Conservation (phyloP, 2,329 filamentous ascomycete genomes). For the Pseudophaeomoniella oleicola region DNA sequence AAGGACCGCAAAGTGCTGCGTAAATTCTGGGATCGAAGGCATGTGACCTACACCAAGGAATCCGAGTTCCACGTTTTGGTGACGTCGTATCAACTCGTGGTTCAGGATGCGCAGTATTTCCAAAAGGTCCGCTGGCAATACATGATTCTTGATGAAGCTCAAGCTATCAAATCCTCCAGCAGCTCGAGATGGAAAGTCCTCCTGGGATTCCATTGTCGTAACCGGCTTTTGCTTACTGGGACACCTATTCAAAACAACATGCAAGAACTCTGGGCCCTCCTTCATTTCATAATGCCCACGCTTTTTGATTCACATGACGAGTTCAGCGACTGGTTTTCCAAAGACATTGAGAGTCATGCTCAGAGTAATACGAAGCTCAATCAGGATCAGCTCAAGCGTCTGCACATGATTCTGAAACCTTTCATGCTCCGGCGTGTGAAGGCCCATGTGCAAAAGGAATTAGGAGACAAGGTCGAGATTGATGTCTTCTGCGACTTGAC, state of each 20-base stretch:
- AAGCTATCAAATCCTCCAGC: constrained; percentile 95
- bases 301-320: constrained; percentile 56
- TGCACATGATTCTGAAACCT: constrained; percentile 98
- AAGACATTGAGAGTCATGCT: constrained; percentile 82
- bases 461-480: constrained; percentile 95
- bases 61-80: constrained; percentile 92
- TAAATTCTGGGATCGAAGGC: constrained; percentile 98
- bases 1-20: constrained; percentile 89
- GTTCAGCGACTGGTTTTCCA: constrained; percentile 39
- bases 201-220: constrained; percentile 86
- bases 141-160: constrained; percentile 98
- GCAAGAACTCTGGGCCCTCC: constrained; percentile 93
- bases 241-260: constrained; percentile 99
- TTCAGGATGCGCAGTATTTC: constrained; percentile 92
- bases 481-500: constrained; percentile 96
- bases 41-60: constrained; percentile 86
- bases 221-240: constrained; percentile 82
- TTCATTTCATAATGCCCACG: constrained; percentile 99
- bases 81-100: constrained; percentile 93
- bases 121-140: constrained; percentile 99
- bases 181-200: constrained; percentile 96
- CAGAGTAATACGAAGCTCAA: constrained; percentile 99
- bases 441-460: constrained; percentile 97
- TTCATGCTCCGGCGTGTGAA: constrained; percentile 99
- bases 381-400: constrained; percentile 86